Base-by-base conservation (phyloP, 2,329 filamentous ascomycete species). In the Byssochlamys sp. region DNA sequence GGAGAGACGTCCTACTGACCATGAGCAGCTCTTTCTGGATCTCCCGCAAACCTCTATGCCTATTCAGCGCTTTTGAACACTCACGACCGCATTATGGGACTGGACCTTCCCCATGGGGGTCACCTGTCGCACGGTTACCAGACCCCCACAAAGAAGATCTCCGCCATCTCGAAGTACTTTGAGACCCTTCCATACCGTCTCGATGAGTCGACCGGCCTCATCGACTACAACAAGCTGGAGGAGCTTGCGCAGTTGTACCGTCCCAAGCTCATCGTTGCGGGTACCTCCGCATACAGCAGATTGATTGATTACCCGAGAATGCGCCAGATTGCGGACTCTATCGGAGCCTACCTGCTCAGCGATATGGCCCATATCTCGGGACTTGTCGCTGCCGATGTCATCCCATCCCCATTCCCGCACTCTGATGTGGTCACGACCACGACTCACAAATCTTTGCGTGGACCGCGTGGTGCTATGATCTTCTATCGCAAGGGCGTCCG, bases 361-460 rank as follows among this genome's bases (percentile, higher is more conserved):
- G 94, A 99, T 70, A 99, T 99, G 90, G 94, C 94, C 58, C 94
- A 99, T 78, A 97, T 99, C 74, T 97, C 92, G 53, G 94, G 94
- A 70, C 85, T 99, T 53, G 89, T 99, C 63, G 91, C 94, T 54
- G 90, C 91, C 60, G 89, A 87, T 67, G 94, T 96, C 66, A 94
- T 97, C 71, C 90, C 91, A 62, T 91, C 90, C 53, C 94, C 94
- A 51, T 99, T 99, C 80, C 81, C 85, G 62, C 81, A 95, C 75
- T 92, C 94, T 65, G 94, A 99, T 73, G 88, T 99, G 58, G 94
- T 99, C 67, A 99, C 94, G 62, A 99, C 94, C 62, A 99, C 94
- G 61, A 99, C 94, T 52, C 94, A 99, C 86, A 99, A 99, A 84
- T 96, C 91, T 57, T 88, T 99, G 66, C 91, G 94, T 77, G 94